Evolutionary conservation across 768 basidiomycete genomes (phyloP).

Genomic region (Suillus plorans): DNA sequence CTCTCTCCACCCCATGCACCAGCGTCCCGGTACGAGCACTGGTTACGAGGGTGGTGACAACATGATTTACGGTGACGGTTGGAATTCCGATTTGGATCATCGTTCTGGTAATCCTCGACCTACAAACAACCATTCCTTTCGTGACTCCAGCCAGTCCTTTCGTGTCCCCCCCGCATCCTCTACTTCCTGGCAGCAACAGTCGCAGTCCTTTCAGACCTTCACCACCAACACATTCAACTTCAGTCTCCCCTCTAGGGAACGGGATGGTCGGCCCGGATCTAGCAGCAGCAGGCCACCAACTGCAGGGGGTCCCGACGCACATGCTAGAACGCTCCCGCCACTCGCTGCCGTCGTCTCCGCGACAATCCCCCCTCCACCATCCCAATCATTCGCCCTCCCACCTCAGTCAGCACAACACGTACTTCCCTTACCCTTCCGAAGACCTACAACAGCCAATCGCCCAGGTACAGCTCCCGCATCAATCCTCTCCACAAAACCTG

Average conservation of each 20-base stretch:
- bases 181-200: conserved; percentile 41
- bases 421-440: conserved; percentile 56
- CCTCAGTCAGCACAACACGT: conserved; percentile 46
- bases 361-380: conserved; percentile 51
- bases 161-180: conserved; percentile 54
- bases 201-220: conserved; percentile 73
- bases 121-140: conserved; percentile 66
- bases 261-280: conserved; percentile 46
- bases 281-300: conserved; percentile 53
- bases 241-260: conserved; percentile 36
- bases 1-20: conserved; percentile 34
- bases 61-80: conserved; percentile 33
- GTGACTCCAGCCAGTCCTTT: conserved; percentile 81
- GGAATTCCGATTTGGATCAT: conserved; percentile 40
- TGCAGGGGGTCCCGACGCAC: conserved; percentile 45
- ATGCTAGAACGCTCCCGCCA: conserved; percentile 62
- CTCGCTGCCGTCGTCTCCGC: conserved; percentile 78
- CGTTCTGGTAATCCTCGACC: conserved; percentile 36
- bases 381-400: conserved; percentile 38
- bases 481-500: conserved; percentile 43
- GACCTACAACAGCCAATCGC: conserved; percentile 60
- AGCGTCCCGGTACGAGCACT: conserved; percentile 70
- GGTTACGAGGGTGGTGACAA: conserved; percentile 60
- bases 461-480: conserved; percentile 73
- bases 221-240: conserved; percentile 46